Evolutionary conservation across 345 rosid species (phyloP).

Genomic region (Gossypium longicalyx): DNA sequence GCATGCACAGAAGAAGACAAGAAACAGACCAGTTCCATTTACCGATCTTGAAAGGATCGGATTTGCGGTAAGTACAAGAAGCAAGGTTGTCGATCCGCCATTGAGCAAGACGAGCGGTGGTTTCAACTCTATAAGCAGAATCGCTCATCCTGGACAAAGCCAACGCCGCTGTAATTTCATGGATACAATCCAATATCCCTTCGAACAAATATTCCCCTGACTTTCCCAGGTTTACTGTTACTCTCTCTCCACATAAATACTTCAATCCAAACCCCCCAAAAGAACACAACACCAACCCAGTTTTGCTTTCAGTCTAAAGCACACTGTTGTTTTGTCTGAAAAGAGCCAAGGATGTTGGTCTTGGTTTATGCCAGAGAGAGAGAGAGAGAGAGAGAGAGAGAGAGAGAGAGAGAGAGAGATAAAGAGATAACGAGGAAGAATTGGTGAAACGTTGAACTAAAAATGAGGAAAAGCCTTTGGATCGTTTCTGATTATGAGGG

Average conservation of each 20-base stretch:
- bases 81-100: slow-evolving; percentile 89
- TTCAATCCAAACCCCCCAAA: not conserved
- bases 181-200: slow-evolving; percentile 83
- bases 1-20: not conserved
- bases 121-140: slow-evolving; percentile 81
- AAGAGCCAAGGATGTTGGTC: slow-evolving; percentile 26
- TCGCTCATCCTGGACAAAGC: slow-evolving; percentile 86
- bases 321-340: not conserved
- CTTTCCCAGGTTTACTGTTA: slow-evolving; percentile 83
- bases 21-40: slow-evolving; percentile 72
- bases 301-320: not conserved
- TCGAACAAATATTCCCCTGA: slow-evolving; percentile 69
- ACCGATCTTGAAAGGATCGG: slow-evolving; percentile 98
- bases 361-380: slow-evolving; percentile 48
- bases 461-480: slow-evolving; percentile 16
- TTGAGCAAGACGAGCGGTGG: slow-evolving; percentile 91
- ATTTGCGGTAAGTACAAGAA: slow-evolving; percentile 84
- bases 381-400: not conserved
- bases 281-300: not conserved
- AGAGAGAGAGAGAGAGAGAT: not conserved
- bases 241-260: slow-evolving; percentile 21
- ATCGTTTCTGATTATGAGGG: not conserved
- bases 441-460: slow-evolving; percentile 29
- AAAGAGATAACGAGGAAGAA: not conserved
- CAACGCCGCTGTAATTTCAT: slow-evolving; percentile 78